Conservation (phyloP, 371 early-diverging fungal genomes). For the Dichotomocladium elegans region DNA sequence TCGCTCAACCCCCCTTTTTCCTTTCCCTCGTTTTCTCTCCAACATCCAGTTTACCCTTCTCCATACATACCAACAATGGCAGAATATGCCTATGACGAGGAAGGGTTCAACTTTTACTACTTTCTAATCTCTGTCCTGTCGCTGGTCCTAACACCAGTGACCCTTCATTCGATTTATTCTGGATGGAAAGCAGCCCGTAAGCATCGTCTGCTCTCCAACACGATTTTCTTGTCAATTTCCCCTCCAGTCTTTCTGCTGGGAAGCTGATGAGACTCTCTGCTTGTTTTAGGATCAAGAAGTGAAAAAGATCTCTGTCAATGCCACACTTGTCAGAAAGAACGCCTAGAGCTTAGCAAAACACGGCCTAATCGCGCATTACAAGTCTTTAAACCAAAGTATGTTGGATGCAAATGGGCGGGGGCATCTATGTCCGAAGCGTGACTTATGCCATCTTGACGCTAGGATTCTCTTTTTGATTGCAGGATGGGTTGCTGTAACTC, state of each 20-base stretch:
- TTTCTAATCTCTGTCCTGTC: conserved; percentile 83
- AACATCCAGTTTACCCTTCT: too few species aligned
- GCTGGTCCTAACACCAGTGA: conserved; percentile 78
- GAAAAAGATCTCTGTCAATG: conserved; percentile 19
- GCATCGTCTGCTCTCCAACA: background rate
- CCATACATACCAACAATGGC: too few species aligned
- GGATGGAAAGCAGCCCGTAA: conserved; percentile 45
- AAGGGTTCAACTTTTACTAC: conserved; percentile 91
- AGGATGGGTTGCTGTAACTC: conserved; percentile 79
- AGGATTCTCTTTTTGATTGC: conserved; percentile 53
- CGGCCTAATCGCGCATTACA: conserved; percentile 9
- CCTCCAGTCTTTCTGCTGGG: background rate
- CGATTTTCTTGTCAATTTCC: background rate
- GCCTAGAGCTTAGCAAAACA: conserved; percentile 2
- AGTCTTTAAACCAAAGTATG: conserved; percentile 16
- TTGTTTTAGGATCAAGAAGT: conserved; percentile 4
- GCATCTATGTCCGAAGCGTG: background rate
- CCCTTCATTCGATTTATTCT: conserved; percentile 50
- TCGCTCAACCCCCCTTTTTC: too few species aligned
- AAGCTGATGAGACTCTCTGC: background rate
- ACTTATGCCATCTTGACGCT: conserved; percentile 1
- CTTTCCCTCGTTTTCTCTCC: too few species aligned
- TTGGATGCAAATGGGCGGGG: too few species aligned
- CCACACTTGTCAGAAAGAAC: conserved; percentile 20
- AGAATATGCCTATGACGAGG: conserved; percentile 91